phyloP scores from a whole-genome alignment of 2,329 filamentous ascomycete genomes.

The Basipetospora chlamydospora region DNA sequence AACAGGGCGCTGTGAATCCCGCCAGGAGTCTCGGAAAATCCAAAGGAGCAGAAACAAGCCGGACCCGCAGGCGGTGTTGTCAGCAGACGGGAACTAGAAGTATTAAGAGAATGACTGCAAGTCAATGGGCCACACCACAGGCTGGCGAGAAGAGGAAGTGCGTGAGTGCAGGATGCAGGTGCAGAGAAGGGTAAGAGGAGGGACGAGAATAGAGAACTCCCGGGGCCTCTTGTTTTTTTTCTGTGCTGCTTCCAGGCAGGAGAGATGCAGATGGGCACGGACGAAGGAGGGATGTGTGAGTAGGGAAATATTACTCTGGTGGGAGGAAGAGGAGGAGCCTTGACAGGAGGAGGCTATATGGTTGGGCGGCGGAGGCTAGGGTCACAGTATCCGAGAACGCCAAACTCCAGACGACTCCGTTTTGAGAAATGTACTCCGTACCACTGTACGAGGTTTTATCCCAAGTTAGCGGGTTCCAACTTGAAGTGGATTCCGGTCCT shows the following conservation, averaged over 20 bases:
- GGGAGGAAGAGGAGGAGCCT: too few species aligned
- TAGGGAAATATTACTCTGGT: too few species aligned
- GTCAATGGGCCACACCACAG: constrained; percentile 4
- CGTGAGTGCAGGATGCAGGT: too few species aligned
- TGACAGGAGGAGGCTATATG: too few species aligned
- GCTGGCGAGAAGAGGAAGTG: constrained; percentile 4
- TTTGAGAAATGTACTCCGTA: too few species aligned
- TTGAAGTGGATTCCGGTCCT: too few species aligned
- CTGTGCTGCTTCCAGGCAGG: constrained; percentile 5
- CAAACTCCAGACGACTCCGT: too few species aligned
- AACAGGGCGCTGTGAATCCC: constrained; percentile 6
- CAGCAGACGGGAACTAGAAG: constrained; percentile 4
- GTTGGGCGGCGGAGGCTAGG: too few species aligned
- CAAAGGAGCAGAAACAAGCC: constrained; percentile 6
- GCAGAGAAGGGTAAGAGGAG: not conserved
- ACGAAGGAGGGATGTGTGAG: too few species aligned
- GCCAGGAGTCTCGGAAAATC: constrained; percentile 7
- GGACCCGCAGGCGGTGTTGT: constrained; percentile 5
- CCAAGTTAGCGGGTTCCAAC: too few species aligned
- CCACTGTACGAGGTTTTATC: too few species aligned
- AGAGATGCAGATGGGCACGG: constrained; percentile 1
- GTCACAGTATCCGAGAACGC: too few species aligned
- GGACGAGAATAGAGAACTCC: not conserved
- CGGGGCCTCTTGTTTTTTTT: not conserved
- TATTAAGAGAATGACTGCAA: constrained; percentile 1